Evolutionary conservation across 331 rosid species (phyloP).

Genomic region (Cydonia oblonga): DNA sequence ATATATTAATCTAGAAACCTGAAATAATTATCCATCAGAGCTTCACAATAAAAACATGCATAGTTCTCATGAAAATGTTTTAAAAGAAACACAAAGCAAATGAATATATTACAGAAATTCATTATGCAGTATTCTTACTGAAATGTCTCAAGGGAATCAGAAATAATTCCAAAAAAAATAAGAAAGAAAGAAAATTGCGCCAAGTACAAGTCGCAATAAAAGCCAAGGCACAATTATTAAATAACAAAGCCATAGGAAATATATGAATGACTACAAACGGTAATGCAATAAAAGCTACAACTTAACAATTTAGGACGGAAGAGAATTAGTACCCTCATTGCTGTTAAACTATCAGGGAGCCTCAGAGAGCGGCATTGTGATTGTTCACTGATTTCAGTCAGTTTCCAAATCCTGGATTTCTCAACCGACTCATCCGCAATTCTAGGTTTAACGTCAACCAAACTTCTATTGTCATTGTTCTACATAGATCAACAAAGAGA

Average conservation of each 20-base stretch:
- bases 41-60: conserved; percentile 1
- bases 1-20: conserved; percentile 92
- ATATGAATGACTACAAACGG: neutral
- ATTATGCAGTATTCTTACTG: neutral
- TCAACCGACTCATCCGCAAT: conserved; percentile 64
- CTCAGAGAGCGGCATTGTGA: conserved; percentile 76
- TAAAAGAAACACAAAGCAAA: neutral
- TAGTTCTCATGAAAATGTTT: neutral
- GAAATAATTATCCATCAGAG: conserved; percentile 27
- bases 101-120: neutral
- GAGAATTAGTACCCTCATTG: conserved; percentile 53
- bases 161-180: neutral
- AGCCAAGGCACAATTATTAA: neutral
- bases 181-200: neutral
- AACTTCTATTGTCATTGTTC: conserved; percentile 69
- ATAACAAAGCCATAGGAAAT: neutral
- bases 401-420: conserved; percentile 79
- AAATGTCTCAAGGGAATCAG: neutral
- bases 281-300: neutral
- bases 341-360: conserved; percentile 64
- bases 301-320: neutral
- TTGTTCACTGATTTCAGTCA: conserved; percentile 61
- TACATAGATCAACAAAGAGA: conserved; percentile 20
- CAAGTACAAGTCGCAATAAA: neutral
- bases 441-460: conserved; percentile 82